Evolutionary conservation across 2,329 filamentous ascomycete genomes (phyloP), one percentile per base, ranked within the genome.

Genomic region (Amauroascus verrucosus): DNA sequence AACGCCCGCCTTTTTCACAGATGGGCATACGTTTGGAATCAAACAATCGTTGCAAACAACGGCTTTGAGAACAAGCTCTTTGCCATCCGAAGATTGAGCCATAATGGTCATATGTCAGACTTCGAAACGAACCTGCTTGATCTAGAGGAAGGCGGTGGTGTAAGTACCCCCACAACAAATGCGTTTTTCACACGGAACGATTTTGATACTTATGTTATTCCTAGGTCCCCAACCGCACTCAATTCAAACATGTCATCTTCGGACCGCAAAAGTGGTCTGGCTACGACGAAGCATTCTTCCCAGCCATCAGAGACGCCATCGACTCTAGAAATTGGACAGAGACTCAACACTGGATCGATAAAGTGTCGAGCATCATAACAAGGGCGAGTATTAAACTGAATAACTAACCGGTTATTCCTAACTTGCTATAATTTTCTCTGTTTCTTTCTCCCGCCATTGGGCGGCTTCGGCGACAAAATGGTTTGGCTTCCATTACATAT

Each of bases 221-320:
- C 35, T 53, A 89, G 85, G 79, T 95, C 3, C 86, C 87, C 37
- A 88, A 88, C 61, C 83, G 91, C 59, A 86, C 86, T 4, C 93
- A 97, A 70, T 98, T 89, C 77, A 95, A 94, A 69, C 93, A 96
- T 69, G 79, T 94, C 64, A 73, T 98, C 54, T 95, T 90, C 65
- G 91, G 86, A 1, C 93, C 93, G 0, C 81, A 88, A 63, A 74
- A 81, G 2, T 90, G 88, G 84, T 83, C 83, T 32, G 81, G 78
- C 35, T 79, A 84, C 59, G 79, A 85, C 30, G 78, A 79, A 53
- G 79, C 79, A 0, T 80, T 80, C 57, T 94, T 94, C 71, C 91
- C 91, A 0, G 84, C 84, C n/a, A 85, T 96, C 53, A 78, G 88
- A 54, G 90, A 96, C 63, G 83, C 85, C 7, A 75, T 96, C 38